Conservation (phyloP, 495 filamentous ascomycete genomes). For the Annulohypoxylon nitens region DNA sequence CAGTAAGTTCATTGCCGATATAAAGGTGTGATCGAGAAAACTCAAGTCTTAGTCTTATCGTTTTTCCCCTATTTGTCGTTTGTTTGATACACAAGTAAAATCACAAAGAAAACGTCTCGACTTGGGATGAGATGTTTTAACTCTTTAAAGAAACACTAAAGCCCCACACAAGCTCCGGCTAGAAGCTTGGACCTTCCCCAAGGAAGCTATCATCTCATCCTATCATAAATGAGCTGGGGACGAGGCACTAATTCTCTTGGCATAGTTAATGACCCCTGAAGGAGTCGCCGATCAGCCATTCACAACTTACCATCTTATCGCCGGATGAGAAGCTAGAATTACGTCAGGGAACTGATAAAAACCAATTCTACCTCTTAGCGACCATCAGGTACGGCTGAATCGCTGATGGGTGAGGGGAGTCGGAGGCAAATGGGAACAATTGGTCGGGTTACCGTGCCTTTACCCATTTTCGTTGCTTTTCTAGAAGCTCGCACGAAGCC, state of each 20-base stretch:
- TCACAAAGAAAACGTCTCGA: background rate
- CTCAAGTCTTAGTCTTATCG: background rate
- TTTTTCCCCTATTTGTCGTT: background rate
- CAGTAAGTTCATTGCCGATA: background rate
- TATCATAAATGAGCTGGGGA: conserved; percentile 21
- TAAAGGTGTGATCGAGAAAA: background rate
- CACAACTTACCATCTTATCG: conserved; percentile 48
- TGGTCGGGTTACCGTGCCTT: conserved; percentile 4
- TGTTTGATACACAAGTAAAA: too few relatives aligned
- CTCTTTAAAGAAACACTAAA: background rate
- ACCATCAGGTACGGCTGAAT: conserved; percentile 43
- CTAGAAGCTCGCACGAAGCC: conserved; percentile 34
- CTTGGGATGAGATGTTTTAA: conserved; percentile 2
- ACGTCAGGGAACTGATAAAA: conserved; percentile 48
- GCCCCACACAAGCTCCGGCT: conserved; percentile 16
- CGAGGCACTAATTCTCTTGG: conserved; percentile 39
- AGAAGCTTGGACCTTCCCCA: conserved; percentile 20
- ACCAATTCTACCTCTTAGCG: conserved; percentile 28
- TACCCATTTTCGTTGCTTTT: conserved; percentile 5
- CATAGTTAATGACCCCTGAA: conserved; percentile 30
- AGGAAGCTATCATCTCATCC: background rate
- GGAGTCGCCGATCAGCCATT: conserved; percentile 36
- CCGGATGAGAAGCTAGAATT: conserved; percentile 48
- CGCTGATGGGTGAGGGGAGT: conserved; percentile 25
- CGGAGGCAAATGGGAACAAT: conserved; percentile 25